A percentile compares a stretch with the other conserved stretches of the same genome.
These are phyloP conservation scores for Ceratocystis destructans DNA, from an alignment of 2,329 filamentous ascomycete genomes.

Conservation along the genomic window DNA sequence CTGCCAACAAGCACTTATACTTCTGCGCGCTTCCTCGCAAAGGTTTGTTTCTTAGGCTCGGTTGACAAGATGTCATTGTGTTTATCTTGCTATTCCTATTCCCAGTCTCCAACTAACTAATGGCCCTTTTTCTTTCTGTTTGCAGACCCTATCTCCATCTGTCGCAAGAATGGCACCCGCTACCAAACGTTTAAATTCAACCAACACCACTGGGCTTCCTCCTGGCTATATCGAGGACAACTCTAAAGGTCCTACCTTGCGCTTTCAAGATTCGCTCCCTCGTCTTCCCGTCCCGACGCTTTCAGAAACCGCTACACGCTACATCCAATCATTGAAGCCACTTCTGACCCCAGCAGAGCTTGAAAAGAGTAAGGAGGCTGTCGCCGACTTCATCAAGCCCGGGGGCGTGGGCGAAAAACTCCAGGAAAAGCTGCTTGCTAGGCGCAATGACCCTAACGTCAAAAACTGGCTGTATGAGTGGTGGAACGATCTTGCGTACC, in stretches of 20 bases:
- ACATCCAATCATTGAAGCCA: constrained; percentile 66
- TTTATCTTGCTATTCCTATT: neutral
- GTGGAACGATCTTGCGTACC: constrained; percentile 95
- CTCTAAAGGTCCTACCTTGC: constrained; percentile 66
- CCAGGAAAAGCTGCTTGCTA: constrained; percentile 74
- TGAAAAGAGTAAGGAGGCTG: constrained; percentile 62
- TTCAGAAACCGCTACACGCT: constrained; percentile 66
- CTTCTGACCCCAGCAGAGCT: constrained; percentile 56
- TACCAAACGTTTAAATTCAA: constrained; percentile 20
- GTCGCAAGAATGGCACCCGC: constrained; percentile 16
- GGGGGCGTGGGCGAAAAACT: constrained; percentile 69
- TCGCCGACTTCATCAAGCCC: constrained; percentile 79
- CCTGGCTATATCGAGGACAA: constrained; percentile 67
- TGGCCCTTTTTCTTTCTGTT: neutral
- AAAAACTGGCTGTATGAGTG: constrained; percentile 96
- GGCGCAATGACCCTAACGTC: constrained; percentile 61
- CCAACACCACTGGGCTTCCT: constrained; percentile 7
- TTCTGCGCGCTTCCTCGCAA: neutral
- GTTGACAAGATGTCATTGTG: neutral
- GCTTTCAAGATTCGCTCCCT: constrained; percentile 76
- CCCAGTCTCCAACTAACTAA: neutral
- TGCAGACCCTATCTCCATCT: constrained; percentile 8
- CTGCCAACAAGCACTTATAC: constrained; percentile 7
- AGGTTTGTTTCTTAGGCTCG: neutral
- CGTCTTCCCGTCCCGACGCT: constrained; percentile 66